Base-by-base conservation (phyloP, 2,329 filamentous ascomycete genomes). In the Beauveria varroae region DNA sequence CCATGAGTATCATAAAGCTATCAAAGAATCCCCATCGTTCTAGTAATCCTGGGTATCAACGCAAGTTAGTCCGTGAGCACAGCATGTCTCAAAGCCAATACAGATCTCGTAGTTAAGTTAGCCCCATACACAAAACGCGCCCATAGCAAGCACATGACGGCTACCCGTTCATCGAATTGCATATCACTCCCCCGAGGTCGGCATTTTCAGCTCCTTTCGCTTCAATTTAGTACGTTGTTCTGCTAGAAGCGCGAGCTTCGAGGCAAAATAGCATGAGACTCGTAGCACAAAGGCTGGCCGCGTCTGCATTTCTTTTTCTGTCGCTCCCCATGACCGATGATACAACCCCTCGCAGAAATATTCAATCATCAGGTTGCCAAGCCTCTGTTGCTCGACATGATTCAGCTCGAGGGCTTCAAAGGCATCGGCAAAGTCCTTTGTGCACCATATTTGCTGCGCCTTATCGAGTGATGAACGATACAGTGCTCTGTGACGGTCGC, bases 301-400 rank as follows among this genome's bases (percentile, higher is more conserved):
- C 41, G 72, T 66, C 24, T 52, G 51, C 22, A 74, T 62, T 26
- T 67, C 65, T 12, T 68, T 67, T 62, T 67, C 66, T 14, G 50
- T 60, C 4, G 50, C 49, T 9, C 65, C 64, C 72, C 72, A 74
- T 5, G 66, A 64, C 0, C 54, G 52, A 62, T 68, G 73, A 52
- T 65, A 67, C 43, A 74, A 65, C 6, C 71, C 71, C 49, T 70
- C 71, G 57, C 68, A 70, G 57, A 74, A 74, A 54, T 73, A 73
- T 9, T 65, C 62, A n/a, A 74, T 64, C 52, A 75, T 67, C 10
- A 46, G 57, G 5, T 61, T 51, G 3, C 60, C 67, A 9, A 74
- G 63, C 5, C 63, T 64, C 37, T 43, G 57, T 62, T 73, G 72
- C 1, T 34, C 30, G 5, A 41, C n/a, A 20, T 72, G 66, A 3